phyloP scores from a whole-genome alignment of 2,329 filamentous ascomycete genomes.

The Pseudopithomyces maydicus region DNA sequence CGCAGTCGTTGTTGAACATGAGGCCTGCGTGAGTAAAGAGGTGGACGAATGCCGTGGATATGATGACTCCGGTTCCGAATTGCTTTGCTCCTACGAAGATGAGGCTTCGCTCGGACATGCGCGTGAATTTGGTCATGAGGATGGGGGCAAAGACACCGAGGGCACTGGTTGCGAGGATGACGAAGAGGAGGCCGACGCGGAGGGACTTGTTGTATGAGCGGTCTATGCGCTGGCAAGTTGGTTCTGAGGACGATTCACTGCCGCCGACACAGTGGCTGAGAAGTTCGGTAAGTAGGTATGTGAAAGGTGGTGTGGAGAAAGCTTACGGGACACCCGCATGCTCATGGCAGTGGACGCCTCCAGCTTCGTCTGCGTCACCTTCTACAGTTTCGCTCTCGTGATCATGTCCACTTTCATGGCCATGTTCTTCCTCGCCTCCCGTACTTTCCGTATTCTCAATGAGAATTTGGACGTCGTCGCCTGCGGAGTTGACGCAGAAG shows the following conservation, averaged over 20 bases:
- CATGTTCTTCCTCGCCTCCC: slow-evolving; percentile 24
- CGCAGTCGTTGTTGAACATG: slow-evolving; percentile 73
- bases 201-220: slow-evolving; percentile 71
- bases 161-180: slow-evolving; percentile 69
- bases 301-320: neutral
- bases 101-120: slow-evolving; percentile 53
- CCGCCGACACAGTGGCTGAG: slow-evolving; percentile 62
- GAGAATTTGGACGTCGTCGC: slow-evolving; percentile 65
- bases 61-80: slow-evolving; percentile 74
- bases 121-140: slow-evolving; percentile 63
- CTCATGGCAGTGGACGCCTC: slow-evolving; percentile 63
- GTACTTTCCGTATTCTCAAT: slow-evolving; percentile 39
- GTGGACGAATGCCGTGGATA: slow-evolving; percentile 73
- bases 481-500: slow-evolving; percentile 65
- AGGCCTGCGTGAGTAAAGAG: slow-evolving; percentile 74
- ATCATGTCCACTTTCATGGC: slow-evolving; percentile 23
- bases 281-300: slow-evolving; percentile 26
- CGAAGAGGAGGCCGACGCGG: slow-evolving; percentile 74
- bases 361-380: neutral
- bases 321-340: slow-evolving; percentile 76
- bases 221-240: slow-evolving; percentile 53
- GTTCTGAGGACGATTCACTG: slow-evolving; percentile 42
- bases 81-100: slow-evolving; percentile 70
- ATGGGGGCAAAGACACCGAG: slow-evolving; percentile 74
- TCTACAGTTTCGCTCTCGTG: slow-evolving; percentile 16